A percentile compares a stretch with the other conserved stretches of the same genome.
Conservation (phyloP, 495 filamentous ascomycete genomes). For the Penicillium arizonense region DNA sequence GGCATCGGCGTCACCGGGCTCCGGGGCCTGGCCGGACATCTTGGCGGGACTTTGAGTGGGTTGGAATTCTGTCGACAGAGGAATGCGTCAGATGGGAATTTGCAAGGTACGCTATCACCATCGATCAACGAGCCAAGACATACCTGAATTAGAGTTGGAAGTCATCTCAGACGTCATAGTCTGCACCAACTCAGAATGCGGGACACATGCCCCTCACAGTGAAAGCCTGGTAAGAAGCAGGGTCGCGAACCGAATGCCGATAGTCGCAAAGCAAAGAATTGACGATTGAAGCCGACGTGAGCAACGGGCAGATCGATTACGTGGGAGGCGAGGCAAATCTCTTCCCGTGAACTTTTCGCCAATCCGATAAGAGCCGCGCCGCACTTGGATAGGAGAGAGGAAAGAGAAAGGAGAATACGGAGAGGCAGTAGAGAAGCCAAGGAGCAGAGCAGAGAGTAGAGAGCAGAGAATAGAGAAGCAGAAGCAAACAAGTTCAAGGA, state of each 20-base stretch:
- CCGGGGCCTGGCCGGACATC: conserved; percentile 25
- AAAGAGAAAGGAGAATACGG: neutral
- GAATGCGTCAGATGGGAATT: conserved; percentile 18
- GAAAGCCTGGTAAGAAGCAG: neutral
- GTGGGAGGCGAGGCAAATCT: conserved; percentile 30
- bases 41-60: conserved; percentile 23
- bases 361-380: conserved; percentile 24
- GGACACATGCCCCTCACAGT: conserved; percentile 39
- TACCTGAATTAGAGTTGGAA: conserved; percentile 32
- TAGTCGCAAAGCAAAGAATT: neutral
- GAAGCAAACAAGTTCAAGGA: conserved; percentile 13
- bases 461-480: conserved; percentile 8
- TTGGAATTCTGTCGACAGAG: conserved; percentile 16
- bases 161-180: conserved; percentile 47
- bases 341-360: conserved; percentile 22
- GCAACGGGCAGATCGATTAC: conserved; percentile 12
- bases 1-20: conserved; percentile 30
- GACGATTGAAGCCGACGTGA: neutral
- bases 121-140: conserved; percentile 22
- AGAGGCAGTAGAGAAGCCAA: conserved; percentile 7
- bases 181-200: conserved; percentile 28
- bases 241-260: neutral
- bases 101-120: neutral
- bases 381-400: neutral
- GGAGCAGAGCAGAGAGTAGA: neutral